Conservation (phyloP, 768 basidiomycete species). For the Chalciporus pseudorubinellus region DNA sequence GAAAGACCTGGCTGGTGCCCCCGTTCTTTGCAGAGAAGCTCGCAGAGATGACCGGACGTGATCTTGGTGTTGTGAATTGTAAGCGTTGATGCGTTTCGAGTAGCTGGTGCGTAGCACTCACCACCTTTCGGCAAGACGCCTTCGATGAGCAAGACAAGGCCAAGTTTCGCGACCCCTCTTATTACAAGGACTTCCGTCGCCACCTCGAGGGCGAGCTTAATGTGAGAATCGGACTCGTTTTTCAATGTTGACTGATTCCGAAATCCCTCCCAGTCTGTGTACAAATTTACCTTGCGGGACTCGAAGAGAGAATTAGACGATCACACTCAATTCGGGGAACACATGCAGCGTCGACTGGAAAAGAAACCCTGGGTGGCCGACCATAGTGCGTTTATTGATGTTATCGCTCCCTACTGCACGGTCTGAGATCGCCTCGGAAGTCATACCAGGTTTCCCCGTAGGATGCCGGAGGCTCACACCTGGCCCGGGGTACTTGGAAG, state of each 20-base stretch:
- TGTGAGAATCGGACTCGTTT: background rate
- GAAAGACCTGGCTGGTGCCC: constrained; percentile 56
- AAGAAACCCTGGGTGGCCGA: constrained; percentile 63
- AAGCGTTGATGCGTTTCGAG: background rate
- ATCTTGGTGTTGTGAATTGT: constrained; percentile 44
- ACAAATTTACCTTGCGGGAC: constrained; percentile 42
- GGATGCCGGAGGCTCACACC: constrained; percentile 65
- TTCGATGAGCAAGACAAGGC: constrained; percentile 53
- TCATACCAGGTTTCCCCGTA: constrained; percentile 59
- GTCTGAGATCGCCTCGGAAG: no score
- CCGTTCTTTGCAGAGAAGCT: constrained; percentile 44
- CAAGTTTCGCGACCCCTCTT: constrained; percentile 45
- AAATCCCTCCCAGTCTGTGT: constrained; percentile 19
- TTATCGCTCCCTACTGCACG: no score
- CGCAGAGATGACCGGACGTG: constrained; percentile 37
- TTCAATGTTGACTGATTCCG: no score
- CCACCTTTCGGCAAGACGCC: no score
- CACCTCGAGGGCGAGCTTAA: constrained; percentile 50
- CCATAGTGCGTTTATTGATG: constrained; percentile 17
- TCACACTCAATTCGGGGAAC: constrained; percentile 37
- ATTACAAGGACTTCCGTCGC: constrained; percentile 48
- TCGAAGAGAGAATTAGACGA: constrained; percentile 32
- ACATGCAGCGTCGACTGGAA: constrained; percentile 49
- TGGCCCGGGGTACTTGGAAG: constrained; percentile 66
- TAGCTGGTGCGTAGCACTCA: no score